These are phyloP conservation scores for Hymenoscyphus salicellus DNA, from an alignment of 2,329 filamentous ascomycete species.

Conservation along the genomic window DNA sequence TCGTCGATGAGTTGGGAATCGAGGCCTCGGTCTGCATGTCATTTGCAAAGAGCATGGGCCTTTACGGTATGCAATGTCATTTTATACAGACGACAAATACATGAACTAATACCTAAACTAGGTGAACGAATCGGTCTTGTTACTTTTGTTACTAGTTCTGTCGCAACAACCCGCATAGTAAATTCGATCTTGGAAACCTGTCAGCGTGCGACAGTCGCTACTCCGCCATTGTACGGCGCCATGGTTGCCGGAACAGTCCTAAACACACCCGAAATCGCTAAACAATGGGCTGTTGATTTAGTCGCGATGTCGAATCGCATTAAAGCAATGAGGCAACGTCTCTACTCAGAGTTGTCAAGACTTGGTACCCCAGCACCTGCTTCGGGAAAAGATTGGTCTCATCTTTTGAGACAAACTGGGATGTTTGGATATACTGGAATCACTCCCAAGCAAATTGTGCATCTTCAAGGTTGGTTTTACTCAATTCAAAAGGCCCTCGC, in stretches of 20 bases:
- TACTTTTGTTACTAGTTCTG: constrained; percentile 29
- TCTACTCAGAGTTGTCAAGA: constrained; percentile 37
- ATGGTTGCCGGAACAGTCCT: constrained; percentile 38
- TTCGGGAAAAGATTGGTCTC: constrained; percentile 34
- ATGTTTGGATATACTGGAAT: constrained; percentile 50
- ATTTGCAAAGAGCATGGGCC: constrained; percentile 59
- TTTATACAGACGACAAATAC: not conserved
- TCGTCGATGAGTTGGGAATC: constrained; percentile 37
- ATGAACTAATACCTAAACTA: constrained; percentile 23
- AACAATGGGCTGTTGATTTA: constrained; percentile 39
- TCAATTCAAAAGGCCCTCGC: not conserved
- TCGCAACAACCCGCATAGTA: constrained; percentile 19
- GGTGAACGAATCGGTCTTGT: constrained; percentile 20
- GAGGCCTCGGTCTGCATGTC: constrained; percentile 58
- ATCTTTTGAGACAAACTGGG: constrained; percentile 39
- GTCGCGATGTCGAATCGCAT: constrained; percentile 40
- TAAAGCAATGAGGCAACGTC: constrained; percentile 35
- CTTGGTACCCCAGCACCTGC: constrained; percentile 35
- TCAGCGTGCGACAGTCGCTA: constrained; percentile 39
- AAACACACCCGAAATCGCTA: constrained; percentile 27
- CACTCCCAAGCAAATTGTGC: constrained; percentile 45
- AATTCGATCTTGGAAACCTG: constrained; percentile 36
- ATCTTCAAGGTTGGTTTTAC: constrained; percentile 20
- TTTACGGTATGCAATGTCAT: constrained; percentile 39
- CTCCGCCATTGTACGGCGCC: constrained; percentile 39